Conservation (phyloP, 2,329 filamentous ascomycete species). For the Alternaria incomplexa region DNA sequence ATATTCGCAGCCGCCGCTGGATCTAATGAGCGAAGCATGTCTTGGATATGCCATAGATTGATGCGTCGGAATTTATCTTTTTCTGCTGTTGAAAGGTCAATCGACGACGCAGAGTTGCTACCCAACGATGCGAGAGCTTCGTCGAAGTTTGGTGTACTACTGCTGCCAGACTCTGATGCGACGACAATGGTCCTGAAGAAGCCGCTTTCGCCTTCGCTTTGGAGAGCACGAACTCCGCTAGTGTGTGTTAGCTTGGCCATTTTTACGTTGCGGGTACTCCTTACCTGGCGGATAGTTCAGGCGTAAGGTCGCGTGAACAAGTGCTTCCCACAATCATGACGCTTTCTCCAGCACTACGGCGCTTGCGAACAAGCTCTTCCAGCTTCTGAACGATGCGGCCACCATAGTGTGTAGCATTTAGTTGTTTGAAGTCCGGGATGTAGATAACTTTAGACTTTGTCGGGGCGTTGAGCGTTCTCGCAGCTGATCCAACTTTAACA, state of each 20-base stretch:
- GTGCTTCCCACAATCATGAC: slow-evolving; percentile 84
- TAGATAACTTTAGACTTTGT: slow-evolving; percentile 71
- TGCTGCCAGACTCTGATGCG: slow-evolving; percentile 23
- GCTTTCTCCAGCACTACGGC: slow-evolving; percentile 72
- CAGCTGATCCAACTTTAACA: slow-evolving; percentile 27
- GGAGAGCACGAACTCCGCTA: slow-evolving; percentile 53
- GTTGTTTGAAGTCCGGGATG: slow-evolving; percentile 79
- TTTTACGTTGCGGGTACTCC: not conserved
- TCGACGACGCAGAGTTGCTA: slow-evolving; percentile 1
- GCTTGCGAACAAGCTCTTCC: slow-evolving; percentile 72
- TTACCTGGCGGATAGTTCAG: slow-evolving; percentile 48
- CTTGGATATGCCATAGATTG: slow-evolving; percentile 69
- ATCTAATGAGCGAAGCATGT: slow-evolving; percentile 62
- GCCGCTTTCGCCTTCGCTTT: slow-evolving; percentile 47
- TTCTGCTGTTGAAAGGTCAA: slow-evolving; percentile 22
- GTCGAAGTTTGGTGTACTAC: slow-evolving; percentile 16
- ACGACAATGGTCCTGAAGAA: slow-evolving; percentile 46
- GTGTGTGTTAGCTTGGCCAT: slow-evolving; percentile 7
- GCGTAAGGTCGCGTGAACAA: slow-evolving; percentile 58
- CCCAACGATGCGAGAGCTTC: slow-evolving; percentile 16
- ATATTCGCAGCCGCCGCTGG: slow-evolving; percentile 36
- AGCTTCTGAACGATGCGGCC: slow-evolving; percentile 72
- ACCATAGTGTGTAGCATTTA: slow-evolving; percentile 73
- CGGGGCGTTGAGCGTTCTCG: slow-evolving; percentile 20
- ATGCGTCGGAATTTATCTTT: slow-evolving; percentile 53